phyloP scores from a whole-genome alignment of 164 flowering plant species.

The Dillenia turbinata region DNA sequence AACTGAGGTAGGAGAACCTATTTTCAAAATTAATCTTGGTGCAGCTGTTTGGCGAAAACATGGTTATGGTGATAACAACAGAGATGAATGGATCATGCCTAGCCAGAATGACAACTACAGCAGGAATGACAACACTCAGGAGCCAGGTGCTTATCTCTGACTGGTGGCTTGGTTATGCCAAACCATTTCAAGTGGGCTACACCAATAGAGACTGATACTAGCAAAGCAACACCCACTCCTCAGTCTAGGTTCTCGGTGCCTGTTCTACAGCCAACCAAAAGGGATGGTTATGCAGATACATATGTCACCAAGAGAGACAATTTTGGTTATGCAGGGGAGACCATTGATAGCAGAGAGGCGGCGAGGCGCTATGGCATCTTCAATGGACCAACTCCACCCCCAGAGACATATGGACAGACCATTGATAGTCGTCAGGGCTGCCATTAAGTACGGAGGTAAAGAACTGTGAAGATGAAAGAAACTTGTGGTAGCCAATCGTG shows the following conservation, averaged over 20 bases:
- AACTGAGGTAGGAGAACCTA: slow-evolving; percentile 22
- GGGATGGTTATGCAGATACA: background rate
- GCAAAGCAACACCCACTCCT: background rate
- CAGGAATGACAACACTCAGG: background rate
- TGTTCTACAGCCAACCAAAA: background rate
- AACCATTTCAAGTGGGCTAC: slow-evolving; percentile 17
- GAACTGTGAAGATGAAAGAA: background rate
- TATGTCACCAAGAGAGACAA: no score
- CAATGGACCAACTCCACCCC: background rate
- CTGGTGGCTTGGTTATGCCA: slow-evolving; percentile 24
- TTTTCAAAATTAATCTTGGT: slow-evolving; percentile 4
- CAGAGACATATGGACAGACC: background rate
- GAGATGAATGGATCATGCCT: slow-evolving; percentile 10
- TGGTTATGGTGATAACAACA: background rate
- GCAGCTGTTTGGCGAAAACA: slow-evolving; percentile 20
- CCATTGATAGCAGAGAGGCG: slow-evolving; percentile 23
- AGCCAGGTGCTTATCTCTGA: slow-evolving; percentile 10
- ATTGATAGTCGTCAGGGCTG: slow-evolving; percentile 22
- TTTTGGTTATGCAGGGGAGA: background rate
- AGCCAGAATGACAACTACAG: background rate
- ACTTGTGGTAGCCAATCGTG: no score
- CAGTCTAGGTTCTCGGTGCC: background rate
- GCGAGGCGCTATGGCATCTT: slow-evolving; percentile 16
- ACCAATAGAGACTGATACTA: slow-evolving; percentile 14
- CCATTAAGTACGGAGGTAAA: slow-evolving; percentile 11